Conservation (phyloP, 176 grass and related monocot species). For the Bolboschoenus planiculmis region DNA sequence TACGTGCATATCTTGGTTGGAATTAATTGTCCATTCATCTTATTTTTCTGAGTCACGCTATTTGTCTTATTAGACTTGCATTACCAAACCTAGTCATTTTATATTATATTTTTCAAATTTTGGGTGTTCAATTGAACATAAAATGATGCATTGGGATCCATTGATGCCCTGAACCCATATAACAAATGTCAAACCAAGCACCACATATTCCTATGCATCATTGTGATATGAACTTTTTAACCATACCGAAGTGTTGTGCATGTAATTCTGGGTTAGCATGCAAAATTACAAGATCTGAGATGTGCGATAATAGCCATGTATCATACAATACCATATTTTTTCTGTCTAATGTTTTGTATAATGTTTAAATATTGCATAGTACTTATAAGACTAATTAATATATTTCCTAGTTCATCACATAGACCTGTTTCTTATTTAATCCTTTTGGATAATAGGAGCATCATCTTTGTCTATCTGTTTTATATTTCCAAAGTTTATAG, state of each 20-base stretch:
- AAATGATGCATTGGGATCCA: neutral
- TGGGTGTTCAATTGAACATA: neutral
- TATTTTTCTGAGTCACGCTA: no score
- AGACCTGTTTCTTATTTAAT: neutral
- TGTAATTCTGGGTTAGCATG: neutral
- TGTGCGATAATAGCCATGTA: neutral
- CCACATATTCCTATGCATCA: neutral
- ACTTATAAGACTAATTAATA: neutral
- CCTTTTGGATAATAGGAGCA: neutral
- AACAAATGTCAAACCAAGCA: neutral
- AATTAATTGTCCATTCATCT: no score
- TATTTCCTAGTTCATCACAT: neutral
- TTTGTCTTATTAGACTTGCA: neutral
- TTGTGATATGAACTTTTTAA: neutral
- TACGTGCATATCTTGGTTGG: neutral
- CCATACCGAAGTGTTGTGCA: neutral
- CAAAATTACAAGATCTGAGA: neutral
- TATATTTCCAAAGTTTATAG: neutral
- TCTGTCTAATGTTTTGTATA: neutral
- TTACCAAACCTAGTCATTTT: neutral
- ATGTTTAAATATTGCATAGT: neutral
- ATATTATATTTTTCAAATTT: neutral
- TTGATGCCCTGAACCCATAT: neutral
- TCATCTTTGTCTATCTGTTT: neutral
- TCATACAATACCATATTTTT: neutral